A percentile compares a stretch with the other conserved stretches of the same genome.
Conservation (phyloP, 2,329 filamentous ascomycete genomes). For the Aspergillus sojae region DNA sequence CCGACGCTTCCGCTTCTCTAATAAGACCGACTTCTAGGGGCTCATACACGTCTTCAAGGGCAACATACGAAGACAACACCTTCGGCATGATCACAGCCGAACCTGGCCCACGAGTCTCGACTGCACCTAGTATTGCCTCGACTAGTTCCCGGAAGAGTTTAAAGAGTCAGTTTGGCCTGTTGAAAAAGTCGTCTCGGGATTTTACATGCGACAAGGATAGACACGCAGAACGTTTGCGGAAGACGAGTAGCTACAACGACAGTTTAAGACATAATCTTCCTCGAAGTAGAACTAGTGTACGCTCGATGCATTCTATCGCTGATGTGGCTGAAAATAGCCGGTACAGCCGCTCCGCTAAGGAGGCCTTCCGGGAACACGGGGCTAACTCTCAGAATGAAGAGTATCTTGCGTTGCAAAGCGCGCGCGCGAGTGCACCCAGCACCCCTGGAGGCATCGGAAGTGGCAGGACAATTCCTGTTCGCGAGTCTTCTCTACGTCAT, state of each 20-base stretch:
- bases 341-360: conserved; percentile 23
- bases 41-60: conserved; percentile 40
- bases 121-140: conserved; percentile 42
- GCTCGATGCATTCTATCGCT: conserved; percentile 46
- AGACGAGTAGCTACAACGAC: conserved; percentile 38
- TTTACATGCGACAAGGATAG: conserved; percentile 40
- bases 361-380: conserved; percentile 20
- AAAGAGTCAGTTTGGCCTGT: conserved; percentile 35
- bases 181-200: conserved; percentile 42
- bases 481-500: conserved; percentile 69
- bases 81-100: conserved; percentile 46
- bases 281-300: conserved; percentile 41
- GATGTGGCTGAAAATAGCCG: conserved; percentile 44
- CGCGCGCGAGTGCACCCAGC: conserved; percentile 27
- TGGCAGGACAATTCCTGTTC: conserved; percentile 62
- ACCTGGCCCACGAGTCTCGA: conserved; percentile 41
- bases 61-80: conserved; percentile 35
- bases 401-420: conserved; percentile 37
- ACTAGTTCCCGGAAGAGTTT: conserved; percentile 44
- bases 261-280: conserved; percentile 35
- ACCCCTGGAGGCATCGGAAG: conserved; percentile 45
- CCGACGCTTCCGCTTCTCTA: conserved; percentile 27
- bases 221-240: conserved; percentile 36
- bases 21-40: conserved; percentile 39
- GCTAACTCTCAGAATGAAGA: conserved; percentile 32